phyloP scores from a whole-genome alignment of 352 stramenopile species.

The Globisporangium viniferum region DNA sequence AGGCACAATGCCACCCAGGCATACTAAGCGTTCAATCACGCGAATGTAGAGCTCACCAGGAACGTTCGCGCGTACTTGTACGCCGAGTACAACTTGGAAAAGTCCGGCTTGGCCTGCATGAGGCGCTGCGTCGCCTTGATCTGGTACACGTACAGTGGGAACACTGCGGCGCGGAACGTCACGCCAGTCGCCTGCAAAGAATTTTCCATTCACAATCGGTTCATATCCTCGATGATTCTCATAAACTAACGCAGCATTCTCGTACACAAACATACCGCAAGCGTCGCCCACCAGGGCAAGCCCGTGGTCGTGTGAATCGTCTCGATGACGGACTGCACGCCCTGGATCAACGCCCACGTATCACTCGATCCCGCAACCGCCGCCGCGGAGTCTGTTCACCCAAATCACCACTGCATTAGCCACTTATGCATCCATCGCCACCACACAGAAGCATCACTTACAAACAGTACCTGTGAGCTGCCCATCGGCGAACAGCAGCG shows the following conservation, averaged over 20 bases:
- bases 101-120: slow-evolving; percentile 50
- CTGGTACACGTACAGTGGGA: slow-evolving; percentile 73
- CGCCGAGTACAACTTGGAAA: slow-evolving; percentile 61
- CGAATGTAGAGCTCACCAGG: slow-evolving; percentile 28
- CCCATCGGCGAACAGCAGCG: slow-evolving; percentile 22
- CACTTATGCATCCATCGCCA: neutral
- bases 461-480: slow-evolving; percentile 31
- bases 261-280: slow-evolving; percentile 27
- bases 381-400: slow-evolving; percentile 25
- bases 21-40: neutral
- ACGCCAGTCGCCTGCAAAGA: slow-evolving; percentile 47
- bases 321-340: slow-evolving; percentile 57
- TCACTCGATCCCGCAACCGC: slow-evolving; percentile 25
- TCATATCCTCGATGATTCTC: no score
- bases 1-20: neutral
- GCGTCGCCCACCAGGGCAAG: slow-evolving; percentile 74
- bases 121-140: slow-evolving; percentile 67
- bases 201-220: neutral
- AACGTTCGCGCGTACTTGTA: slow-evolving; percentile 77
- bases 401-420: slow-evolving; percentile 3
- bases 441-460: neutral
- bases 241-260: no score
- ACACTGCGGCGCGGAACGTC: slow-evolving; percentile 58
- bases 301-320: slow-evolving; percentile 59
- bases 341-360: slow-evolving; percentile 50